Percentiles rank a stretch among this genome's conserved stretches.
Evolutionary conservation across 2,329 filamentous ascomycete genomes (phyloP).

Genomic region (Aspergillus sp.): DNA sequence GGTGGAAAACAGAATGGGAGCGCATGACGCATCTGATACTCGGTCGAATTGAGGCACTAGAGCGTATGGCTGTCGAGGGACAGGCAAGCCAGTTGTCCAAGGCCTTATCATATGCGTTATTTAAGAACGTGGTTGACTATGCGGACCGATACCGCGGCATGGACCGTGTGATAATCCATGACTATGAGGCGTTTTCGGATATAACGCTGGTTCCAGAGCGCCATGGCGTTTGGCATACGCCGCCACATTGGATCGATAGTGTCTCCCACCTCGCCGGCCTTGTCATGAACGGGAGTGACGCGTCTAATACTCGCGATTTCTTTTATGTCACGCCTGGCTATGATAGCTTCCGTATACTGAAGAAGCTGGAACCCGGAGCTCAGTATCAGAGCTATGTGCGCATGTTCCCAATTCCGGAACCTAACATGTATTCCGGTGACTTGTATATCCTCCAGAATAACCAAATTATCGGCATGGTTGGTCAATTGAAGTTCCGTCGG

Average conservation of each 20-base stretch:
- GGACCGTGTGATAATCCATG: slow-evolving; percentile 5
- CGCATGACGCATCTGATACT: slow-evolving; percentile 5
- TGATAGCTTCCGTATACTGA: slow-evolving; percentile 25
- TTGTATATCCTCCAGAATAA: slow-evolving; percentile 39
- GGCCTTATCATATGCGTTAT: slow-evolving; percentile 5
- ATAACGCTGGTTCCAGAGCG: slow-evolving; percentile 3
- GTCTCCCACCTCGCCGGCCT: slow-evolving; percentile 38
- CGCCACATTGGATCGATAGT: slow-evolving; percentile 41
- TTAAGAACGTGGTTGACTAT: slow-evolving; percentile 11
- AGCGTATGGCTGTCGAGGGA: neutral
- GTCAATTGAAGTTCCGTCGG: slow-evolving; percentile 35
- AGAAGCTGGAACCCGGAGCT: slow-evolving; percentile 23
- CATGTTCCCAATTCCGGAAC: slow-evolving; percentile 32
- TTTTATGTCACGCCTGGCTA: slow-evolving; percentile 39
- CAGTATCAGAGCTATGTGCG: slow-evolving; percentile 34
- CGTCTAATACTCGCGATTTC: slow-evolving; percentile 25
- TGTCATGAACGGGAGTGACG: slow-evolving; percentile 31
- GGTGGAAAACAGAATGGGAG: slow-evolving; percentile 4
- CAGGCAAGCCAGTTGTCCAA: slow-evolving; percentile 6
- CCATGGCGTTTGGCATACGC: slow-evolving; percentile 29
- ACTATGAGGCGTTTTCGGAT: slow-evolving; percentile 7
- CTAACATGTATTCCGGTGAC: slow-evolving; percentile 38
- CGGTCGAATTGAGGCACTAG: slow-evolving; percentile 4
- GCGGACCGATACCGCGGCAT: slow-evolving; percentile 10
- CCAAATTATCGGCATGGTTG: slow-evolving; percentile 33